Conservation (phyloP, 495 filamentous ascomycete species). For the Acidomyces sp. region DNA sequence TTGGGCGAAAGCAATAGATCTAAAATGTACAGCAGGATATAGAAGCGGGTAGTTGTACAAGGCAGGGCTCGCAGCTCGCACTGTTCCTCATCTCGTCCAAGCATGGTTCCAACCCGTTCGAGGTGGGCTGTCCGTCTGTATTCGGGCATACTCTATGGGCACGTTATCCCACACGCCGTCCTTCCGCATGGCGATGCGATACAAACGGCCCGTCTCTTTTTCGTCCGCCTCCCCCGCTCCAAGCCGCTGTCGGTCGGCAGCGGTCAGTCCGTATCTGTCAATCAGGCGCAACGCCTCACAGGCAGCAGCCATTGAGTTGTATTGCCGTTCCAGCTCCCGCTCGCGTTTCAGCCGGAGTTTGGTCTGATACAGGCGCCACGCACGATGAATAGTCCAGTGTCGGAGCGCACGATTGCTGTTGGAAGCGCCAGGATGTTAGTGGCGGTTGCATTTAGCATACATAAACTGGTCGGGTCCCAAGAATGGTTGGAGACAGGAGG, state of each 20-base stretch:
- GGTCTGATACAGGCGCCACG: conserved; percentile 63
- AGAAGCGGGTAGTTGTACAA: background rate
- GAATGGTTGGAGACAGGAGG: no score
- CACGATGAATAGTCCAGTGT: conserved; percentile 98
- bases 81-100: conserved; percentile 35
- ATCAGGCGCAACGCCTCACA: conserved; percentile 62
- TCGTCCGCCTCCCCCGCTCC: conserved; percentile 43
- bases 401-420: conserved; percentile 60
- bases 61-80: background rate
- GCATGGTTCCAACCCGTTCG: conserved; percentile 67
- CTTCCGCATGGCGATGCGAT: conserved; percentile 75
- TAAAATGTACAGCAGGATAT: no score
- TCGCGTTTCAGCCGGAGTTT: conserved; percentile 47
- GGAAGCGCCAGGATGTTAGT: no score
- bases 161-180: conserved; percentile 57
- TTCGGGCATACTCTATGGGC: conserved; percentile 77
- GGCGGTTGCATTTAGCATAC: no score
- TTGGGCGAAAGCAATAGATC: no score
- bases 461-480: no score
- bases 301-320: conserved; percentile 64
- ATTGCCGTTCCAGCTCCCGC: conserved; percentile 55
- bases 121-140: conserved; percentile 65
- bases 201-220: conserved; percentile 62
- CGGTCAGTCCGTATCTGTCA: conserved; percentile 28
- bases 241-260: conserved; percentile 25